Evolutionary conservation across 1,284 basidiomycete genomes (phyloP).

Genomic region (Pascua guehoae): DNA sequence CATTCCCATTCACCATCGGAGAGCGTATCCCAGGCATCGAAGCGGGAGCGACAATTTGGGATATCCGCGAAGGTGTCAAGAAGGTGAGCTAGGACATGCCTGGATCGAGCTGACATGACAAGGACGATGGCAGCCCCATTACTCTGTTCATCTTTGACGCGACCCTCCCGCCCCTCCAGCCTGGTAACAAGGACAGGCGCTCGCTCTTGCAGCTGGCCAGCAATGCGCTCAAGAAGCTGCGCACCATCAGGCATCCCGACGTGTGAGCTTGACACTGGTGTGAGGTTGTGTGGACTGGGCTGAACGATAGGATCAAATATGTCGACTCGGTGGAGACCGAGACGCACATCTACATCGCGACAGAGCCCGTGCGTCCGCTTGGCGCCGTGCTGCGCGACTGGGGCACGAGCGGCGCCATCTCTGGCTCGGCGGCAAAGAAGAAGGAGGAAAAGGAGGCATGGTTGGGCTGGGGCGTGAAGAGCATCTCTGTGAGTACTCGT

Average conservation of each 20-base stretch:
- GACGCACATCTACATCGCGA: conserved; percentile 83
- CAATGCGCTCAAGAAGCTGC: conserved; percentile 85
- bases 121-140: conserved; percentile 82
- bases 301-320: conserved; percentile 64
- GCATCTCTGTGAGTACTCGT: conserved; percentile 76
- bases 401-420: conserved; percentile 42
- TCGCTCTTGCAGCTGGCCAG: conserved; percentile 72
- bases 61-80: conserved; percentile 80
- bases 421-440: conserved; percentile 43
- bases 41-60: conserved; percentile 66
- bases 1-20: conserved; percentile 83
- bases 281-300: not conserved
- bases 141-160: conserved; percentile 89
- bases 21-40: conserved; percentile 67
- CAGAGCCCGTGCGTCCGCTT: conserved; percentile 82
- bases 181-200: conserved; percentile 54
- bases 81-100: conserved; percentile 56
- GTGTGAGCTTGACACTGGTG: conserved; percentile 50
- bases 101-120: conserved; percentile 42
- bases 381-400: conserved; percentile 62
- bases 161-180: conserved; percentile 46
- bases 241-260: conserved; percentile 90
- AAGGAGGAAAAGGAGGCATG: conserved; percentile 74
- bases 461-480: conserved; percentile 89
- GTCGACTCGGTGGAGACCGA: conserved; percentile 90